Evolutionary conservation across 2,329 filamentous ascomycete genomes (phyloP), one percentile per base, ranked within the genome.

Genomic region (Septoria linicola): DNA sequence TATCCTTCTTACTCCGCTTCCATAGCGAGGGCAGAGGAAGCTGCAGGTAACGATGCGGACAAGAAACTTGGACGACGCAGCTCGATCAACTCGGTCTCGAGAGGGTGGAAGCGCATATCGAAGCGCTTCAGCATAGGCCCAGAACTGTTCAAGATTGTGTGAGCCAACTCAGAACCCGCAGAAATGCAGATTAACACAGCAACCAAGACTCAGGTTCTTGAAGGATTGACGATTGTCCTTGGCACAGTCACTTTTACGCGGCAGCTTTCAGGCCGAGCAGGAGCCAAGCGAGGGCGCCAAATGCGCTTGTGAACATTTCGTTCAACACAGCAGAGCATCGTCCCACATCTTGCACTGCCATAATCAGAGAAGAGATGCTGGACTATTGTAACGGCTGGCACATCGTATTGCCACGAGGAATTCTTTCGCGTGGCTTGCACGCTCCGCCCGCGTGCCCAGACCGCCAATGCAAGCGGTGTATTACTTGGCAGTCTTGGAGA

Each of bases 1-100:
- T 66, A 66, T 43, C 66, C 66, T n/a, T 61, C 58, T 10, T 63
- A 59, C 45, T 34, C 56, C 11, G 23, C 52, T 17, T 52, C 55
- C 16, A 54, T 63, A 42, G 50, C 53, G 14, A 52, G 54, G 25
- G 53, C 50, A 13, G 54, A 56, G 25, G 36, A 46, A 20, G 47
- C 45, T 7, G 46, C 45, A 17, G 27, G 35, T 8, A 44, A 35
- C 21, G 35, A 45, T 13, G 49, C 44, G 13, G 46, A 45, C 10
- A 42, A 39, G 14, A 45, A 39, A 23, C 42, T 37, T n/a, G 36
- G 39, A 14, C 46, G 42, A 46, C 39, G 44, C 32, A 42, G 40
- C 20, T 53, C 51, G 8, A 41, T 59, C 41, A 30, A 13, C 17
- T 8, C 25, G n/a, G 23, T 47, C 16, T 35, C 39, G 8, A 41